These are phyloP conservation scores for Tetrapyrgos nigripes DNA, from an alignment of 1,284 basidiomycete species.

Conservation along the genomic window DNA sequence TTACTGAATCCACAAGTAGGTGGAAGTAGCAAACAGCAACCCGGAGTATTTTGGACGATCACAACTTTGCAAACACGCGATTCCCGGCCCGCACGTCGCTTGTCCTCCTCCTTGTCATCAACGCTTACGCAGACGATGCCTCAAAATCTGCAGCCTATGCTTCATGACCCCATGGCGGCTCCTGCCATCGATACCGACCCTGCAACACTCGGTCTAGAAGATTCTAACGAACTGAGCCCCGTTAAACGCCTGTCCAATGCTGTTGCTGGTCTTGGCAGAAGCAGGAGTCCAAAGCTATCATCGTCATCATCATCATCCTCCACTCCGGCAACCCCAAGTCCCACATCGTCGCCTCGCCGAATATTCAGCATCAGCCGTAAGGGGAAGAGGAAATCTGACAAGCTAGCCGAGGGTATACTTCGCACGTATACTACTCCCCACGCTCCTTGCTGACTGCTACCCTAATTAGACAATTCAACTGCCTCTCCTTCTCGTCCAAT, in stretches of 20 bases:
- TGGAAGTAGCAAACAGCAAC: too few species aligned
- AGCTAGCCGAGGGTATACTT: constrained; percentile 25
- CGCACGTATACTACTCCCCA: not conserved
- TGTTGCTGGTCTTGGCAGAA: constrained; percentile 61
- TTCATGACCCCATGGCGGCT: constrained; percentile 27
- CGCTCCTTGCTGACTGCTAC: not conserved
- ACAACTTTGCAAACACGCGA: not conserved
- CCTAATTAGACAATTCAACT: not conserved
- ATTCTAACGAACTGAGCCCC: constrained; percentile 32
- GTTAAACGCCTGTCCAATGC: constrained; percentile 53
- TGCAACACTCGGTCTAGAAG: constrained; percentile 35
- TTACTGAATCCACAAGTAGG: too few species aligned
- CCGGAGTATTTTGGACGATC: too few species aligned
- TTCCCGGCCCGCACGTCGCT: not conserved
- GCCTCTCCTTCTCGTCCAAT: constrained; percentile 33
- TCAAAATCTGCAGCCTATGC: constrained; percentile 25
- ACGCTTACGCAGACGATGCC: constrained; percentile 22
- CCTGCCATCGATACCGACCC: constrained; percentile 33
- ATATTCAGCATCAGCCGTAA: constrained; percentile 63
- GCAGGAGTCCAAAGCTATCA: constrained; percentile 50
- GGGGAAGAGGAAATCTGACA: constrained; percentile 54
- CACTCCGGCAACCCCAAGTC: constrained; percentile 35
- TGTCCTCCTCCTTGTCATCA: constrained; percentile 6
- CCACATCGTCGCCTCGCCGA: constrained; percentile 48
- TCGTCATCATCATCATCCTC: too few species aligned